Evolutionary conservation across 805 yeast species (phyloP).

Genomic region (Candida tibetensis): DNA sequence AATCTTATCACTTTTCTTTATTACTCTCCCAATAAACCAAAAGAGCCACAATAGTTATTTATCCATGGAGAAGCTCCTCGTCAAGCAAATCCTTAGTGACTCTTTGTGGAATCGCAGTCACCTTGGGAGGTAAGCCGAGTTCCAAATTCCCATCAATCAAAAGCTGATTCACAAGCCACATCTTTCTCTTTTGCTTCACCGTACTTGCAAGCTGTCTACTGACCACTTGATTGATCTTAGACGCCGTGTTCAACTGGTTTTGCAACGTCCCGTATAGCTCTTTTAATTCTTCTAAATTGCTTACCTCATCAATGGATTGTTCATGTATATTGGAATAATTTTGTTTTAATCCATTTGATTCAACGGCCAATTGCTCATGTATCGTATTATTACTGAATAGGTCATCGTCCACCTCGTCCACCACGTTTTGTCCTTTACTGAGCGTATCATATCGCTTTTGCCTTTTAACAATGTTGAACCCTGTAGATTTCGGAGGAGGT

Average conservation of each 20-base stretch:
- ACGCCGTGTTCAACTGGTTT: constrained; percentile 35
- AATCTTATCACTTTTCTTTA: no score
- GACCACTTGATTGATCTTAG: constrained; percentile 37
- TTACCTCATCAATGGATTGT: constrained; percentile 9
- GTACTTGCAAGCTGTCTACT: constrained; percentile 24
- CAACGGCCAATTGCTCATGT: constrained; percentile 9
- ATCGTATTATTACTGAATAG: constrained; percentile 1
- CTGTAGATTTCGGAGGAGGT: neutral
- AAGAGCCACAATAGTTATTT: no score
- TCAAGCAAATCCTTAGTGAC: constrained; percentile 17
- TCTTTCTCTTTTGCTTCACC: constrained; percentile 30
- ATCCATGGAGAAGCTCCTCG: constrained; percentile 12
- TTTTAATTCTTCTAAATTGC: constrained; percentile 18
- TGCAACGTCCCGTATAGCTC: constrained; percentile 25
- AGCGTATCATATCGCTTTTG: constrained; percentile 5
- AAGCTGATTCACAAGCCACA: constrained; percentile 43
- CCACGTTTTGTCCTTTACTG: constrained; percentile 3
- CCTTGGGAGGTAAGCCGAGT: constrained; percentile 32
- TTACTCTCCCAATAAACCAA: no score
- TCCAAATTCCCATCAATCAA: constrained; percentile 42
- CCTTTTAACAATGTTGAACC: constrained; percentile 7
- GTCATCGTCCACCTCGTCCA: constrained; percentile 6
- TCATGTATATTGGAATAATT: constrained; percentile 1
- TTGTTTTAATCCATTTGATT: constrained; percentile 4
- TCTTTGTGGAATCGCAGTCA: constrained; percentile 11